Conservation (phyloP, 2,329 filamentous ascomycete genomes). For the Penicillium occitanis region DNA sequence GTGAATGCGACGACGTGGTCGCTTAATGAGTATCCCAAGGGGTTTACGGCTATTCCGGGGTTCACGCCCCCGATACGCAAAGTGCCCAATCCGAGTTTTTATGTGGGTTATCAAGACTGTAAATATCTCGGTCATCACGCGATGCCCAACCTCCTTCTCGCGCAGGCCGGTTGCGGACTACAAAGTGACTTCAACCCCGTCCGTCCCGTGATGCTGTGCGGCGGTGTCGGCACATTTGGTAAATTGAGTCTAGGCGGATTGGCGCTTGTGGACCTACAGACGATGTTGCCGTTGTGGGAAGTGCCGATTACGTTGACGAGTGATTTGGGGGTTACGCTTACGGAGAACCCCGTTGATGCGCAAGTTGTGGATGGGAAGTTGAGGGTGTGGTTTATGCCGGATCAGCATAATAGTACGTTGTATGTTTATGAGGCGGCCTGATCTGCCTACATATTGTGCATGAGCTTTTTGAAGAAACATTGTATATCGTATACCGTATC, state of each 20-base stretch:
- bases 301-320: slow-evolving; percentile 48
- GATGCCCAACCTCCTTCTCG: slow-evolving; percentile 29
- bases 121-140: slow-evolving; percentile 50
- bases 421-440: slow-evolving; percentile 49
- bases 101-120: slow-evolving; percentile 55
- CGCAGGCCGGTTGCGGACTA: neutral
- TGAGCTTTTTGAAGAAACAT: neutral
- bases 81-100: slow-evolving; percentile 45
- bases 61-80: slow-evolving; percentile 29
- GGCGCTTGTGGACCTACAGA: slow-evolving; percentile 49
- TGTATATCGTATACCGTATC: neutral
- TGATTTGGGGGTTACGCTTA: slow-evolving; percentile 42
- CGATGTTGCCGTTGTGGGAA: slow-evolving; percentile 49
- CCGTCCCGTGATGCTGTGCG: slow-evolving; percentile 50
- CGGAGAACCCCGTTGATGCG: slow-evolving; percentile 53
- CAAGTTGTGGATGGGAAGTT: slow-evolving; percentile 47
- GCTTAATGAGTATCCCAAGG: slow-evolving; percentile 35
- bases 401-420: slow-evolving; percentile 49
- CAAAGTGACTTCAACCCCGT: neutral
- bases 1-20: slow-evolving; percentile 39
- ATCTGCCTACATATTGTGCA: neutral
- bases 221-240: slow-evolving; percentile 44
- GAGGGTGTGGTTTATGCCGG: slow-evolving; percentile 51
- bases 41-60: slow-evolving; percentile 23
- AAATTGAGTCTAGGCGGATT: slow-evolving; percentile 45